Conservation (phyloP, 805 yeast genomes). For the Yarrowia porcina region DNA sequence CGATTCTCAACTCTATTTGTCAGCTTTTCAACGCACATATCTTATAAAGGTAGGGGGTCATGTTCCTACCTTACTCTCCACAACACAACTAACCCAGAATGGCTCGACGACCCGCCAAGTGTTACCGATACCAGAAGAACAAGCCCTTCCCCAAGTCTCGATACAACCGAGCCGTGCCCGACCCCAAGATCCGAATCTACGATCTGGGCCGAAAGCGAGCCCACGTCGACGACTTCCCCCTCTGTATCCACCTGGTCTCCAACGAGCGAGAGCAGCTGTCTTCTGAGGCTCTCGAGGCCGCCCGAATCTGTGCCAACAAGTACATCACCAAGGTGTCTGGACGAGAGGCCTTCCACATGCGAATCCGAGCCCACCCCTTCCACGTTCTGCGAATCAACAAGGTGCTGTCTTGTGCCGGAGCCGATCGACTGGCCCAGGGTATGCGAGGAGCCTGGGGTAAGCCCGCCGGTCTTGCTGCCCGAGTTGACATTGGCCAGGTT, state of each 20-base stretch:
- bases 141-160: slow-evolving; percentile 99
- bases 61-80: neutral
- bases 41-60: no score
- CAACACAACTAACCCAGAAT: slow-evolving; percentile 50
- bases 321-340: slow-evolving; percentile 97
- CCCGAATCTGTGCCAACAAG: slow-evolving; percentile 99
- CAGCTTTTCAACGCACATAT: slow-evolving; percentile 18
- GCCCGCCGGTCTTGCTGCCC: slow-evolving; percentile 99
- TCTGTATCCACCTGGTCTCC: slow-evolving; percentile 98
- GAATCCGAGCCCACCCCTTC: slow-evolving; percentile 99
- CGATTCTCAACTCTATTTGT: neutral
- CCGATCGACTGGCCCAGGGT: slow-evolving; percentile 99
- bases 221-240: slow-evolving; percentile 98
- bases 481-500: slow-evolving; percentile 98
- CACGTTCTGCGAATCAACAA: slow-evolving; percentile 99
- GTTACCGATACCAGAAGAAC: slow-evolving; percentile 99
- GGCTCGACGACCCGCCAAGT: slow-evolving; percentile 99
- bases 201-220: slow-evolving; percentile 99
- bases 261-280: slow-evolving; percentile 99
- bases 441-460: slow-evolving; percentile 99
- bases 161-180: slow-evolving; percentile 99
- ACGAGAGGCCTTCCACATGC: slow-evolving; percentile 99
- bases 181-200: slow-evolving; percentile 97
- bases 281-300: slow-evolving; percentile 99
- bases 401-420: slow-evolving; percentile 99